Conservation (phyloP, 1,284 basidiomycete species). For the Naganishia sp. region DNA sequence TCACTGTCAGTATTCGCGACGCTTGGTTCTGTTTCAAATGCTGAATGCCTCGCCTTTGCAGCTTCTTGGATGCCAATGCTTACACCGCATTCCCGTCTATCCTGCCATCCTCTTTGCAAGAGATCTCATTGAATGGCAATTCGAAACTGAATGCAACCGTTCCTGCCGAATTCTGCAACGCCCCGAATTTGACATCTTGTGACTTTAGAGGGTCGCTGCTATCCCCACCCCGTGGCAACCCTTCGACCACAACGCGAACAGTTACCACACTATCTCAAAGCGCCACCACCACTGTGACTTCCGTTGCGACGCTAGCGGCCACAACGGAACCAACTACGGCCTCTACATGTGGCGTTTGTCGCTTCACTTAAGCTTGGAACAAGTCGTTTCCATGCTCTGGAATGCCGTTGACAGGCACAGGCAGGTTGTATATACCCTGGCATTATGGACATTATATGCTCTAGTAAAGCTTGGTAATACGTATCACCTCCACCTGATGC, state of each 20-base stretch:
- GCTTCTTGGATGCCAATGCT: constrained; percentile 46
- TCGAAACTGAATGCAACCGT: constrained; percentile 41
- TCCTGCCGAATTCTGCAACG: constrained; percentile 40
- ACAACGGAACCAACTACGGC: constrained; percentile 7
- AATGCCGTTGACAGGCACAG: neutral
- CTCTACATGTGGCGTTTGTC: constrained; percentile 34
- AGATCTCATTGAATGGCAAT: constrained; percentile 47
- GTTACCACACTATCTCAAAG: constrained; percentile 16
- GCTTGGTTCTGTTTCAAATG: neutral
- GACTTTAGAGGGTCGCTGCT: constrained; percentile 44
- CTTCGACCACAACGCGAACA: constrained; percentile 20
- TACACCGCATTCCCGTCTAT: constrained; percentile 42
- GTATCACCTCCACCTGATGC: neutral
- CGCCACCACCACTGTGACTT: constrained; percentile 20
- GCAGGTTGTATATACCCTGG: neutral
- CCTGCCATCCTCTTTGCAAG: constrained; percentile 41
- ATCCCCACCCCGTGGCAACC: constrained; percentile 6
- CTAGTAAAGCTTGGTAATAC: neutral
- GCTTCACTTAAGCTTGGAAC: constrained; percentile 13
- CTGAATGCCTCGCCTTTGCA: constrained; percentile 6
- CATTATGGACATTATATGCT: neutral
- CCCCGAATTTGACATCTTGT: constrained; percentile 41
- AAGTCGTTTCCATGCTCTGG: no score
- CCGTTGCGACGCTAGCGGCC: constrained; percentile 15
- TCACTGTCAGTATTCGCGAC: constrained; percentile 40